Percentiles rank a stretch among this genome's conserved stretches.
Evolutionary conservation across 2,329 filamentous ascomycete genomes (phyloP).

Genomic region (Sporothrix inflata): DNA sequence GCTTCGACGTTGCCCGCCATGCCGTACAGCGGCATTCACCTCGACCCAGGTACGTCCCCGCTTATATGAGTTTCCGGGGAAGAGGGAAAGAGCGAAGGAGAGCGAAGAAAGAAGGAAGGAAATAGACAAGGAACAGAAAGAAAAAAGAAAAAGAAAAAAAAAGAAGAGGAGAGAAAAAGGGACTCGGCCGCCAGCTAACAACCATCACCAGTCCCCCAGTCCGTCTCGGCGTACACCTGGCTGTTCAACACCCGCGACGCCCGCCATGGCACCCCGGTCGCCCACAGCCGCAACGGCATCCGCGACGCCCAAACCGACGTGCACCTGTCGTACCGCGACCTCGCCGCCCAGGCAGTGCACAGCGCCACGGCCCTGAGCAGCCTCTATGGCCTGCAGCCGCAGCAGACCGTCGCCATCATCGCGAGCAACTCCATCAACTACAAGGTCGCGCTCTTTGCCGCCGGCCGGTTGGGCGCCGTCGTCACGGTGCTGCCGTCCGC

Average conservation of each 20-base stretch:
- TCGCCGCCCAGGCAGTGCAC: not conserved
- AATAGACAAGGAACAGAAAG: not conserved
- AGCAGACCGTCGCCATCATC: constrained; percentile 3
- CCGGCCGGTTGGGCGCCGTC: not conserved
- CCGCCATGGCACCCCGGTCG: constrained; percentile 9
- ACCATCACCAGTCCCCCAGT: constrained; percentile 13
- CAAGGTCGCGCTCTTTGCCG: constrained; percentile 12
- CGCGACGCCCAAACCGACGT: constrained; percentile 7
- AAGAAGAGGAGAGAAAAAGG: not conserved
- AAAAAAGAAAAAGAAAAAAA: not conserved
- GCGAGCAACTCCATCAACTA: constrained; percentile 18
- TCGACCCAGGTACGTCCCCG: not conserved
- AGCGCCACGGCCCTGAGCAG: not conserved
- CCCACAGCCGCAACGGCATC: not conserved
- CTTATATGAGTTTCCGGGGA: not conserved
- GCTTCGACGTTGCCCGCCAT: not conserved
- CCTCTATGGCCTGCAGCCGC: not conserved
- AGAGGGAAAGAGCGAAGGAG: not conserved
- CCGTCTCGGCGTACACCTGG: constrained; percentile 15
- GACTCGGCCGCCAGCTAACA: not conserved
- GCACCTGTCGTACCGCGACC: not conserved
- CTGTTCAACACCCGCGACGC: constrained; percentile 6
- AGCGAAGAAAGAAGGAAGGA: not conserved
- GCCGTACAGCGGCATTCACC: constrained; percentile 13
- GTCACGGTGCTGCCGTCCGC: constrained; percentile 5